A percentile compares a stretch with the other conserved stretches of the same genome.
These are phyloP conservation scores for Neopestalotiopsis sp. DNA, from an alignment of 2,329 filamentous ascomycete species.

Conservation along the genomic window DNA sequence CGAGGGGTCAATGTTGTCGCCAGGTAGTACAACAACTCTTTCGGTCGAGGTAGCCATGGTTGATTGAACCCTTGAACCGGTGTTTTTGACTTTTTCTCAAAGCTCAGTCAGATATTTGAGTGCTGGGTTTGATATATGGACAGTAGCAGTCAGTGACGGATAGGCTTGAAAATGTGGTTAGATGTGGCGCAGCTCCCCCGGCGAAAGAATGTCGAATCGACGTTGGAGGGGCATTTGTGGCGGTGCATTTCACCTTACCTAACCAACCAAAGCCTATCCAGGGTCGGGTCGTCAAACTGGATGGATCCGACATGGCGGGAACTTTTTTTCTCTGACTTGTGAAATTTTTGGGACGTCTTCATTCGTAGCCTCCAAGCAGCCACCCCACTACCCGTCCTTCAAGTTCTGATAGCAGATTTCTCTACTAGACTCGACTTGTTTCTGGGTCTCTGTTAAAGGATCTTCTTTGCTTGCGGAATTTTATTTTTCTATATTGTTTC, in stretches of 20 bases:
- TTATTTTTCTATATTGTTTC: slow-evolving; percentile 23
- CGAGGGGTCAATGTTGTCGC: slow-evolving; percentile 72
- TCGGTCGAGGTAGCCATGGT: slow-evolving; percentile 57
- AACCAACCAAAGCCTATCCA: not conserved
- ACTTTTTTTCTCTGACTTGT: slow-evolving; percentile 18
- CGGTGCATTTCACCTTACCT: not conserved
- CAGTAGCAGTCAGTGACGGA: slow-evolving; percentile 7
- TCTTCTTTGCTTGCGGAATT: slow-evolving; percentile 21
- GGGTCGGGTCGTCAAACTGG: not conserved
- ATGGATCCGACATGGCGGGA: not conserved
- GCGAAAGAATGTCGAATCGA: not conserved
- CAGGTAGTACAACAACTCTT: slow-evolving; percentile 76
- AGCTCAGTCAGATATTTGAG: not conserved
- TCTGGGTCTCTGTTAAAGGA: slow-evolving; percentile 14
- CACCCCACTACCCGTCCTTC: not conserved
- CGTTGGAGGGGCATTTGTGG: slow-evolving; percentile 14
- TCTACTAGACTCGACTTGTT: not conserved
- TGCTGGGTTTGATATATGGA: slow-evolving; percentile 1
- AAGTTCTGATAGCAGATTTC: slow-evolving; percentile 1
- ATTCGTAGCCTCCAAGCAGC: not conserved
- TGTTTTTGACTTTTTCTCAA: slow-evolving; percentile 4
- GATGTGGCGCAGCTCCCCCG: slow-evolving; percentile 1
- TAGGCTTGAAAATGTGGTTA: slow-evolving; percentile 3
- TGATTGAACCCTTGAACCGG: not conserved
- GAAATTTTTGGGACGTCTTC: slow-evolving; percentile 18